phyloP scores from a whole-genome alignment of 2,329 filamentous ascomycete genomes.

The Xylariaceae sp. region DNA sequence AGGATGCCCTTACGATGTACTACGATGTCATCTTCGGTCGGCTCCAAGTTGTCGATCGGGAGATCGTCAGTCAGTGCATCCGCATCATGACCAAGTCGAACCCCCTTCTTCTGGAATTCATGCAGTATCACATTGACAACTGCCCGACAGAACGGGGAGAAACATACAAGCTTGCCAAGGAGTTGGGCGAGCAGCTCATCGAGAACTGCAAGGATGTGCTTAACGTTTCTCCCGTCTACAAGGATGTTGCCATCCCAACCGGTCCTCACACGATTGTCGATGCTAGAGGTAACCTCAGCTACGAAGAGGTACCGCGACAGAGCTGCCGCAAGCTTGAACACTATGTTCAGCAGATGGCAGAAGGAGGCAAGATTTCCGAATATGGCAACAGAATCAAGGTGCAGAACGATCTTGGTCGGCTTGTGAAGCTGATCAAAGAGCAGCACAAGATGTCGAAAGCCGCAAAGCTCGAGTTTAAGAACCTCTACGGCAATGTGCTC shows the following conservation, averaged over 20 bases:
- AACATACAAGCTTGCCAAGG: conserved; percentile 96
- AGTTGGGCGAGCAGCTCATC: conserved; percentile 86
- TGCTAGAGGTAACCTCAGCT: conserved; percentile 84
- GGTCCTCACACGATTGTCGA: conserved; percentile 91
- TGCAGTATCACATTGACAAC: conserved; percentile 99
- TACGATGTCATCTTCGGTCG: conserved; percentile 98
- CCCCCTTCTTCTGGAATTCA: conserved; percentile 90
- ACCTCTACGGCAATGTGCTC: conserved; percentile 87
- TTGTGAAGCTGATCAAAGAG: conserved; percentile 98
- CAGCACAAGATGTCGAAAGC: conserved; percentile 97
- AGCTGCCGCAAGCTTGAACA: conserved; percentile 96
- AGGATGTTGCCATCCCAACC: conserved; percentile 89
- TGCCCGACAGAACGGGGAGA: conserved; percentile 94
- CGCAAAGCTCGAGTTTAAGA: conserved; percentile 94
- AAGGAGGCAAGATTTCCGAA: conserved; percentile 96
- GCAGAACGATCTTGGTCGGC: conserved; percentile 86
- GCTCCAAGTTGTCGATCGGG: conserved; percentile 85
- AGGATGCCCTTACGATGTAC: conserved; percentile 97
- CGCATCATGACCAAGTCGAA: conserved; percentile 99
- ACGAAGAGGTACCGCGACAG: conserved; percentile 77
- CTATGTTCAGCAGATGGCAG: conserved; percentile 97
- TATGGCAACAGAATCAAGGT: conserved; percentile 98
- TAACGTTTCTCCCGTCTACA: conserved; percentile 79
- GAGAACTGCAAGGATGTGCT: conserved; percentile 96
- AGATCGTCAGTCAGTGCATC: conserved; percentile 98